Conservation (phyloP, 495 filamentous ascomycete species). For the Beverwykella pulmonaria region DNA sequence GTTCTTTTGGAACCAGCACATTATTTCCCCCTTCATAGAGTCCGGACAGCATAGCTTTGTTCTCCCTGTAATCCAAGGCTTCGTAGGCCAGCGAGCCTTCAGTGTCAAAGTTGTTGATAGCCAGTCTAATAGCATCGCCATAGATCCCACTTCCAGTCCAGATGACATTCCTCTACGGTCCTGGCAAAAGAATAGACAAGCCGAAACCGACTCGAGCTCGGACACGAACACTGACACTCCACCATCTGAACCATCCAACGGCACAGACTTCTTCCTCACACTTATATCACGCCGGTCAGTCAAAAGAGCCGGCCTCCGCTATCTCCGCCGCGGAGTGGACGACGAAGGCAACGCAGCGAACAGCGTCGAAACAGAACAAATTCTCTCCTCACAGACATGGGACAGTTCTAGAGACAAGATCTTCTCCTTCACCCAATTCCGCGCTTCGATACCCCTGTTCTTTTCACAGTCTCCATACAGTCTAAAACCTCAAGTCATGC, state of each 20-base stretch:
- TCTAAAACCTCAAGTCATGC: conserved; percentile 80
- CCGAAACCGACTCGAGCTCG: conserved; percentile 1
- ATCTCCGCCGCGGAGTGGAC: conserved; percentile 88
- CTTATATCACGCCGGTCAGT: conserved; percentile 83
- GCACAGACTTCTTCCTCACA: conserved; percentile 68
- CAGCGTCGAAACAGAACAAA: conserved; percentile 89
- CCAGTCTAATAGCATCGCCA: conserved; percentile 35
- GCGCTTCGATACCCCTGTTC: conserved; percentile 88
- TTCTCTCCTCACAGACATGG: conserved; percentile 71
- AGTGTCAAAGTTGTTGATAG: conserved; percentile 53
- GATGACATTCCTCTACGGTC: conserved; percentile 31
- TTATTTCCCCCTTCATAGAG: conserved; percentile 73
- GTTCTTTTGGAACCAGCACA: conserved; percentile 89
- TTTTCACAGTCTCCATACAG: conserved; percentile 93
- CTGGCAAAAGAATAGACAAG: neutral
- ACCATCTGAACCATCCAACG: conserved; percentile 11
- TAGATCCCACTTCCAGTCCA: conserved; percentile 30
- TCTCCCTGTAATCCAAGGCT: conserved; percentile 89
- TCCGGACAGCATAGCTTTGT: conserved; percentile 66
- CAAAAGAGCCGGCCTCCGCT: conserved; percentile 82
- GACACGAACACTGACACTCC: conserved; percentile 30
- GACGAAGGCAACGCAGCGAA: conserved; percentile 89
- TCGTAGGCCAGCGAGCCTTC: conserved; percentile 86
- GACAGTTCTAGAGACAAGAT: conserved; percentile 58
- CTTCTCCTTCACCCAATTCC: conserved; percentile 81